A percentile compares a stretch with the other conserved stretches of the same genome.
Conservation (phyloP, 2,329 filamentous ascomycete genomes). For the Diplodia sapinea region DNA sequence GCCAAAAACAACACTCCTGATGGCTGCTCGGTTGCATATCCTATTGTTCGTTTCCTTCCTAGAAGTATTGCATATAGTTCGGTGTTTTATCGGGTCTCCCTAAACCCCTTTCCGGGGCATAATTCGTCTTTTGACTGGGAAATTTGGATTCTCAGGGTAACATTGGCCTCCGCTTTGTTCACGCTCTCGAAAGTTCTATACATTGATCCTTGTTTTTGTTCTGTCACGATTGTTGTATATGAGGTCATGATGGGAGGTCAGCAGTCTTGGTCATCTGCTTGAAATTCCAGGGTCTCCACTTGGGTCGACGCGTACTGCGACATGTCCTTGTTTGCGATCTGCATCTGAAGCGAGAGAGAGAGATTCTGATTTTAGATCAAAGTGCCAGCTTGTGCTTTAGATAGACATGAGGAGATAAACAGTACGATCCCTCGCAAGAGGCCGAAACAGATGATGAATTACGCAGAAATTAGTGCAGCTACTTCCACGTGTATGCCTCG, state of each 20-base stretch:
- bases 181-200: not conserved
- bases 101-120: not conserved
- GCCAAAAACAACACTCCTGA: not conserved
- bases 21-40: not conserved
- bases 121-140: not conserved
- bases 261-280: not conserved
- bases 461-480: too few species aligned
- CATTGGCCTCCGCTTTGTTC: not conserved
- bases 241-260: not conserved
- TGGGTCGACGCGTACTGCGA: not conserved
- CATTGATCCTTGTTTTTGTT: not conserved
- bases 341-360: not conserved
- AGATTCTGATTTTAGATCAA: not conserved
- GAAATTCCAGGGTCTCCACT: not conserved
- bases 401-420: not conserved
- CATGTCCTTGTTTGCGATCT: not conserved
- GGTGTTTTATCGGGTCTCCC: not conserved
- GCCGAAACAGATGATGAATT: too few species aligned
- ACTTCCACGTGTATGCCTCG: too few species aligned
- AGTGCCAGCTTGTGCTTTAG: not conserved
- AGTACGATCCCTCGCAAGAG: too few species aligned
- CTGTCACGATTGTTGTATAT: not conserved
- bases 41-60: not conserved
- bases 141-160: slow-evolving; percentile 8
- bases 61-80: not conserved